Base-by-base conservation (phyloP, 148 eudicot genomes). In the Silene conica region DNA sequence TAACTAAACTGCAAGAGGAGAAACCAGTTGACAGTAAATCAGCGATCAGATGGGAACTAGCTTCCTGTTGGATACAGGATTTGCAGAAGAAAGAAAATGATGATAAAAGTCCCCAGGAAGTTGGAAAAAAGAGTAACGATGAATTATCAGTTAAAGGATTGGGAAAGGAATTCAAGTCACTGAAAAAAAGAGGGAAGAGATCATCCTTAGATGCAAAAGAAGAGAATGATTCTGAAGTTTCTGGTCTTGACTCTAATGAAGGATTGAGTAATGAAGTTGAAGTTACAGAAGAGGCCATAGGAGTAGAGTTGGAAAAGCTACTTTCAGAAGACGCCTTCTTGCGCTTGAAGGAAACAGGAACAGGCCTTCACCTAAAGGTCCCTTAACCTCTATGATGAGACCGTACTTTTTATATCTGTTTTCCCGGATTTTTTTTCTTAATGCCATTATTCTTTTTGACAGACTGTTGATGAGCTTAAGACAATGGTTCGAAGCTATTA, bases 51-150 rank as follows among this genome's bases (percentile, higher is more conserved):
- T 96, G 99, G 99, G 99, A 96, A 82, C 92, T 96, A 58, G 94
- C 92, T 85, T 96, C 99, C 63, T 92, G 96, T 79, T 96, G 97
- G 99, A 79, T 96, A 45, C 96, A 96, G 76, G 91, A 96, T 86
- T 80, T 96, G 76, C 99, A 90, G 82, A 92, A 92, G 87, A 82
- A 82, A 82, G 96, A 96, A 76, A 76, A 78, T 69, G 73, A 84
- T 3, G 69, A 76, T 21, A 78, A 81, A 46, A 73, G 65, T 79
- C 67, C 87, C 34, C 83, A 80, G 82, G 89, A 52, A 52, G 82
- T 76, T 22, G 79, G 75, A 25, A 84, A 78, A 63, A 83, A 81
- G 63, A 73, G 43, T 25, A 83, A 77, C 34, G 72, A 78, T 74
- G 90, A 86, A 76, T 70, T 85, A n/a, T 84, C 83, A 46, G 91